Evolutionary conservation across 768 basidiomycete species (phyloP), one percentile per base, ranked within the genome.

Genomic region (Lentinula detonsa): DNA sequence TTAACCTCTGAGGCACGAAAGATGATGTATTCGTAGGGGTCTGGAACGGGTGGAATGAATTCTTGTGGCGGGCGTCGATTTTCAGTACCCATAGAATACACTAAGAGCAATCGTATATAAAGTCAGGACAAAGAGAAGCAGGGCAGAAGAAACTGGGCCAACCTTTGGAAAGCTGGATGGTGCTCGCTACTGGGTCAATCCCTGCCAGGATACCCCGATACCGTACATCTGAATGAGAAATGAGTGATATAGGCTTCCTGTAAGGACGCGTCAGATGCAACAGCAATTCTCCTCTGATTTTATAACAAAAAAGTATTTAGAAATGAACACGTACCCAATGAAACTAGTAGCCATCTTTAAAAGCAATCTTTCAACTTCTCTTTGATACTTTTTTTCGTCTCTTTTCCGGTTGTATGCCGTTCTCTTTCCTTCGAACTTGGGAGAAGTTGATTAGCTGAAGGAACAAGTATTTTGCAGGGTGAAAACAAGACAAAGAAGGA

Each of bases 1-100:
- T 93, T 93, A 63, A 93, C 91, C 73, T 94, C 91, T 2, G 90
- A 90, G 6, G 91, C 91, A 57, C 90, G 90, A 75, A 95, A 95
- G 64, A 95, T 90, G 73, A 95, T 93, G 73, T 91, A 93, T 64
- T 89, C 83, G 71, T 93, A 95, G 0, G 91, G 90, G 62, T 89
- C 88, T 70, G 86, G 85, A 48, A 88, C 87, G 0, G 92, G 90
- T 4, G 92, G 88, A 61, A 93, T 91, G 73, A 85, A 95, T 71
- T 93, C 87, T 37, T 81, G 73, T 43, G 85, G 83, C 9, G 89
- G 87, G 65, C 89, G 84, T 69, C 92, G 84, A 62, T 84, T 78
- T 72, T 94, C 92, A 1, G 92, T 94, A 40, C 92, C 92, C 90
- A 93, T 91, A 43, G 91, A 93, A 70, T 80, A 93, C 43, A 94